These are phyloP conservation scores for Septoria linicola DNA, from an alignment of 2,329 filamentous ascomycete genomes.

Conservation along the genomic window DNA sequence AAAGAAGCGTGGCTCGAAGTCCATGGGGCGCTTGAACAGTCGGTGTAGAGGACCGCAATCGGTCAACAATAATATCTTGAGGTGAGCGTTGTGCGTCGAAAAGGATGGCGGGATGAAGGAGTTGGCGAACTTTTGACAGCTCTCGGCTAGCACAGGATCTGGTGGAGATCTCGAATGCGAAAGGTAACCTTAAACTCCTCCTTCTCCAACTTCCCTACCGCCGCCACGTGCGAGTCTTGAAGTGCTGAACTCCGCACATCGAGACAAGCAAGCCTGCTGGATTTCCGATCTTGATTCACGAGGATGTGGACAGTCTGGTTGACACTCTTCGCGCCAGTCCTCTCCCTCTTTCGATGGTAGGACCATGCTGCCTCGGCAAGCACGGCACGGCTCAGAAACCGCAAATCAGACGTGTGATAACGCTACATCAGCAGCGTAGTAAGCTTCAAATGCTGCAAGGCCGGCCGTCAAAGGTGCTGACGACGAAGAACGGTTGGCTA, in stretches of 20 bases:
- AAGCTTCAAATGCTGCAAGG: too few species aligned
- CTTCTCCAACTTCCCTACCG: background rate
- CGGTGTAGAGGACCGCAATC: conserved; percentile 6
- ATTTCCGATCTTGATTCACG: too few species aligned
- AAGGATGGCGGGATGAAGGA: background rate
- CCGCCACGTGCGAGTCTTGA: background rate
- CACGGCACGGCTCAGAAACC: too few species aligned
- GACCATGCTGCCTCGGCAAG: too few species aligned
- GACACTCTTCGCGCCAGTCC: too few species aligned
- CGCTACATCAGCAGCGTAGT: too few species aligned
- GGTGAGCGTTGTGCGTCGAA: background rate
- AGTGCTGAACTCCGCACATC: background rate
- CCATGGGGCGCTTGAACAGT: conserved; percentile 27
- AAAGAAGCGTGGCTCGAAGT: conserved; percentile 37
- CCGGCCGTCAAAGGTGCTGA: background rate
- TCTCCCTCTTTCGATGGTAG: too few species aligned
- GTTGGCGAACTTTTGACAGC: background rate
- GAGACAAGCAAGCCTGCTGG: too few species aligned
- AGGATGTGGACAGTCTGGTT: too few species aligned
- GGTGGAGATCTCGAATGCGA: conserved; percentile 5
- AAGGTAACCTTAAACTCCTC: background rate
- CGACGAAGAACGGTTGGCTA: background rate
- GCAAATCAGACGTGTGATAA: too few species aligned
- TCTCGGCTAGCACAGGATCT: conserved; percentile 6
- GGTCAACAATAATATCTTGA: background rate